Evolutionary conservation across 495 filamentous ascomycete genomes (phyloP), one percentile per base, ranked within the genome.

Genomic region (Penicillium odoratum): DNA sequence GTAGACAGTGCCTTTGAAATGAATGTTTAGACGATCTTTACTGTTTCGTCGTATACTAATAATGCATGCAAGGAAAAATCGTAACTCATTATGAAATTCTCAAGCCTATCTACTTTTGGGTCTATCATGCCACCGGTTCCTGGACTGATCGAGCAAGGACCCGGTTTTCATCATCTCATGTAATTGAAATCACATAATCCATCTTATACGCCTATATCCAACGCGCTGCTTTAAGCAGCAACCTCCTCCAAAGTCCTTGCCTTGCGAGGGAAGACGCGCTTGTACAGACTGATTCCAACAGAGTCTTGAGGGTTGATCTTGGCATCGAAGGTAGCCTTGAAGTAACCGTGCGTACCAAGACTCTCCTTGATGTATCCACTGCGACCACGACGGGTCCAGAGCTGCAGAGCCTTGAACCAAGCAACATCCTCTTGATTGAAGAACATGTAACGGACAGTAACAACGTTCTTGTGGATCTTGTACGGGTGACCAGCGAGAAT

Each of bases 391-490:
- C 84, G 91, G 33, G 94, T 98, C 91, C 93, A 98, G 56, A 98
- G 75, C 60, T 92, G 92, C 68, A 98, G 74, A 3, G 93, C 92
- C 73, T 96, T 96, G 81, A 98, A 98, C 92, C 92, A 98, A 61
- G 86, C 81, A 44, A 98, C 88, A 68, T 98, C 95, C 72, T 96
- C 91, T 15, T 83, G 71, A 74, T 96, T 96, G 83, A 98, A 98
- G 81, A 98, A 98, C 94, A 98, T 98, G 81, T 98, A 98, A 26
- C 94, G 87, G 25, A 98, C 85, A 1, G 95, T 98, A 53, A 98
- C 95, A 26, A 98, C 77, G 72, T 89, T 91, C 78, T 93, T 94
- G 83, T 98, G 93, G 64, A 98, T 98, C 79, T 98, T 97, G 78
- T 89, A 96, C 0, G 95, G 93, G 70, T 98, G 94, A 40, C 94